phyloP scores from a whole-genome alignment of 768 basidiomycete species.

The Antrodiella citrinella region DNA sequence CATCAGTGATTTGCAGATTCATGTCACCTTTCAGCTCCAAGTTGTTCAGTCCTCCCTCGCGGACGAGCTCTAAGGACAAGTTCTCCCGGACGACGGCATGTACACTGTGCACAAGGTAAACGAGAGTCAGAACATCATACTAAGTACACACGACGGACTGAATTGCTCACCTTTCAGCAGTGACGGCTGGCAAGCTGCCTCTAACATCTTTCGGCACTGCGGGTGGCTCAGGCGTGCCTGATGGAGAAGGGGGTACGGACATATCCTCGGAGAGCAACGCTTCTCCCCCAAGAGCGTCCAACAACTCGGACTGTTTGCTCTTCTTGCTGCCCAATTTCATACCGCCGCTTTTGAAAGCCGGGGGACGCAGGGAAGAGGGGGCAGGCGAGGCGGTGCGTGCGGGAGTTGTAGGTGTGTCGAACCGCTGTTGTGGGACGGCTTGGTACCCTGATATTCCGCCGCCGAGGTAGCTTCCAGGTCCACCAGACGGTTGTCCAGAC shows the following conservation, averaged over 20 bases:
- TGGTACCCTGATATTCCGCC: constrained; percentile 67
- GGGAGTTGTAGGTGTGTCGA: constrained; percentile 49
- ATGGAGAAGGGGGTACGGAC: constrained; percentile 43
- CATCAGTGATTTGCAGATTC: constrained; percentile 80
- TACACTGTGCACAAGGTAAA: constrained; percentile 41
- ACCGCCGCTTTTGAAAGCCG: constrained; percentile 87
- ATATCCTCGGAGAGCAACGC: constrained; percentile 48
- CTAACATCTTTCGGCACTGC: constrained; percentile 39
- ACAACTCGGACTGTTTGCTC: constrained; percentile 78
- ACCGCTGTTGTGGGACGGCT: constrained; percentile 56
- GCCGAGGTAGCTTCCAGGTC: constrained; percentile 47
- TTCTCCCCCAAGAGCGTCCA: constrained; percentile 83
- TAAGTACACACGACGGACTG: not conserved
- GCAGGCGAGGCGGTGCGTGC: constrained; percentile 37
- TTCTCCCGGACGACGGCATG: constrained; percentile 83
- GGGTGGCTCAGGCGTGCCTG: constrained; percentile 36
- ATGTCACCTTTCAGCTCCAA: constrained; percentile 94
- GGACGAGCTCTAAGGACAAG: constrained; percentile 70
- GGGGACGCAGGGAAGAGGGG: constrained; percentile 45
- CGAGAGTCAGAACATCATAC: not conserved
- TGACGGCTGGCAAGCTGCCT: constrained; percentile 67
- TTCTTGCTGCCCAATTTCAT: constrained; percentile 97
- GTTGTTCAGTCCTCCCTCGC: constrained; percentile 85
- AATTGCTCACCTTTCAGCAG: constrained; percentile 56
- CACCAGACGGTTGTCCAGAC: constrained; percentile 36